A percentile compares a stretch with the other conserved stretches of the same genome.
phyloP scores from a whole-genome alignment of 306 rosid species.

The Vigna mungo region DNA sequence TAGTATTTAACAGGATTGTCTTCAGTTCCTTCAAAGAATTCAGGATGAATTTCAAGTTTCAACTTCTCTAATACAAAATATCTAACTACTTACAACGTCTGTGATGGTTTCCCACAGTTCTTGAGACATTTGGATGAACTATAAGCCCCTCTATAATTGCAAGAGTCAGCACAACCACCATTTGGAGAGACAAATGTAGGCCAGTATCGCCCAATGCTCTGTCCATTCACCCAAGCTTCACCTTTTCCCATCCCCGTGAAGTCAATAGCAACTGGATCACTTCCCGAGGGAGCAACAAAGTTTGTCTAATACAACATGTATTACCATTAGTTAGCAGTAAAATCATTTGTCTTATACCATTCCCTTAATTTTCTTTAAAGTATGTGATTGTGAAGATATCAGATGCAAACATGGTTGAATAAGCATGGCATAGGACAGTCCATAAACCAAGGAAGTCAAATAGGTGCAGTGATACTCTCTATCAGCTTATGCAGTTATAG shows the following conservation, averaged over 20 bases:
- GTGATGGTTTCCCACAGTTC: conserved; percentile 93
- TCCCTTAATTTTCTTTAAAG: conserved; percentile 21
- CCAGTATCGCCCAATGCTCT: conserved; percentile 97
- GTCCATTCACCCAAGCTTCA: conserved; percentile 97
- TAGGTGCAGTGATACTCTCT: conserved; percentile 8
- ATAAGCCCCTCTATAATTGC: conserved; percentile 72
- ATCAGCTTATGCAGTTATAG: conserved; percentile 21
- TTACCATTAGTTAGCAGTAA: conserved; percentile 39
- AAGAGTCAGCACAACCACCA: conserved; percentile 60
- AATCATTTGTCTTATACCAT: neutral
- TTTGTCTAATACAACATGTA: conserved; percentile 62
- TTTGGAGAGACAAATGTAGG: conserved; percentile 63
- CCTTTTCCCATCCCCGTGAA: conserved; percentile 95
- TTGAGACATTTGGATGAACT: conserved; percentile 66
- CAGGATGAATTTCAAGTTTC: conserved; percentile 28
- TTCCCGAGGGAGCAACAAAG: conserved; percentile 72
- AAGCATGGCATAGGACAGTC: neutral
- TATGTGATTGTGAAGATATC: neutral
- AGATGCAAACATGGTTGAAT: conserved; percentile 12
- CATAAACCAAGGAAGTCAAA: conserved; percentile 19
- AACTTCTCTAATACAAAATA: conserved; percentile 13
- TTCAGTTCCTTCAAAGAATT: conserved; percentile 32
- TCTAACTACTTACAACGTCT: conserved; percentile 64
- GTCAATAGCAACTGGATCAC: conserved; percentile 84
- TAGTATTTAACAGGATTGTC: conserved; percentile 1